These are phyloP conservation scores for Ambrosia artemisiifolia DNA, from an alignment of 129 eudicot species.

Conservation along the genomic window DNA sequence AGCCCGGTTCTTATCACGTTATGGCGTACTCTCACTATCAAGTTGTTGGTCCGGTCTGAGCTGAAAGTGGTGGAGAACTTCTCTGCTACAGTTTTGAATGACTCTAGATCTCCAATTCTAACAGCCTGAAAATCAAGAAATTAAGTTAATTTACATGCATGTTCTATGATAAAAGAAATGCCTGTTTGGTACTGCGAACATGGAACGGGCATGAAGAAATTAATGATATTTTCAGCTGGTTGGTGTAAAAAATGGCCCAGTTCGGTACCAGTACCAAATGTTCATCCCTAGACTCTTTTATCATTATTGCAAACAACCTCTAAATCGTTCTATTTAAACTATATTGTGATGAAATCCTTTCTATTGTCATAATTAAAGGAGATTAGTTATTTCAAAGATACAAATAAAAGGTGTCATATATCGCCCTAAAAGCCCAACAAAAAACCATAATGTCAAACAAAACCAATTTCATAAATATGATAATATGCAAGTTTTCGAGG, in stretches of 20 bases:
- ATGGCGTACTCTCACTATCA: conserved; percentile 89
- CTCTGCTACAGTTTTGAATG: conserved; percentile 69
- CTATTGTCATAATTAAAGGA: not conserved
- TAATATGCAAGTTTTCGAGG: not conserved
- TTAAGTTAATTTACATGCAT: not conserved
- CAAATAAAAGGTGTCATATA: not conserved
- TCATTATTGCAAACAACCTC: not conserved
- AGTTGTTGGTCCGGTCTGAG: conserved; percentile 74
- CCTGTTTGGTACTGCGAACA: not conserved
- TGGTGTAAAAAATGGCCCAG: too few relatives aligned
- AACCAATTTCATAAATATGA: not conserved
- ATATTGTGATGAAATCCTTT: not conserved
- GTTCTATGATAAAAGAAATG: not conserved
- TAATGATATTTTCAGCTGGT: not conserved
- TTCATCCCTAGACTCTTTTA: too few relatives aligned
- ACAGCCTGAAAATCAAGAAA: conserved; percentile 63
- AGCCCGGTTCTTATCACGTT: conserved; percentile 94
- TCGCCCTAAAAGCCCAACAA: not conserved
- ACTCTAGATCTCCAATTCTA: conserved; percentile 86
- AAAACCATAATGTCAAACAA: not conserved
- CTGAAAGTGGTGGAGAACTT: conserved; percentile 76
- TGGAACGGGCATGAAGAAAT: too few relatives aligned
- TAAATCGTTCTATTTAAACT: not conserved
- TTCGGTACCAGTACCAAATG: too few relatives aligned
- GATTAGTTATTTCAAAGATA: not conserved